Base-by-base conservation (phyloP, 179 eudicot species). In the Nepenthes alata region DNA sequence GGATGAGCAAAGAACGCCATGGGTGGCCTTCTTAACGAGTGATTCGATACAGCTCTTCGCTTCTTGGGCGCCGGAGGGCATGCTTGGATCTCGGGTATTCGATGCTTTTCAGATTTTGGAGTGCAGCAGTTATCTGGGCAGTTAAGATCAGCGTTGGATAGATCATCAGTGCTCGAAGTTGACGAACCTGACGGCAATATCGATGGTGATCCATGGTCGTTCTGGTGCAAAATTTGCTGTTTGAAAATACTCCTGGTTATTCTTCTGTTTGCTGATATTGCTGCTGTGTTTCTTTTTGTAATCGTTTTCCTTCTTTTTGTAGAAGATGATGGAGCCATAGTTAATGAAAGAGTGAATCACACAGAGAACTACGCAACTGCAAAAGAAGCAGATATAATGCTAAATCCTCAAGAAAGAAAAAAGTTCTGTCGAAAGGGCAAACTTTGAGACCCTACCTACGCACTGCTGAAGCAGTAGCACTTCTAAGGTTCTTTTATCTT, bases 21-120 rank as follows among this genome's bases (percentile, higher is more conserved):
- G 60, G 66, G 35, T 37, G 60, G 34, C 13, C 67, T 6, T 3
- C 37, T 36, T 51, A 54, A 2, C 60, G 11, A 15, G 70, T 15
- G 50, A 61, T 48, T 58, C 68, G 54, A 25, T 7, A 63, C 11
- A 7, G 44, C 5, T 47, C 51, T 67, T 3, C 64, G 64, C 65
- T 78, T 78, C 74, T 54, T 74, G 0, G 81, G 82, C 0, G 82
- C 82, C 11, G 78, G 76, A 8, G 79, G 82, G 4, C 82, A 78
- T 6, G 72, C 65, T 2, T 9, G 39, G 12, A 78, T 71, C 55
- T 78, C 68, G 1, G 82, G 81, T 49, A 78, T 78, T 57, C 65
- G 74, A 34, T 68, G 50, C 13, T 68, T 71, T 2, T 74, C 66
- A 13, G 76, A 69, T 16, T 78, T 78, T 47, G 81, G 78, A 0